Conservation (phyloP, 768 basidiomycete genomes). For the Trichaptum fuscoviolaceum region DNA sequence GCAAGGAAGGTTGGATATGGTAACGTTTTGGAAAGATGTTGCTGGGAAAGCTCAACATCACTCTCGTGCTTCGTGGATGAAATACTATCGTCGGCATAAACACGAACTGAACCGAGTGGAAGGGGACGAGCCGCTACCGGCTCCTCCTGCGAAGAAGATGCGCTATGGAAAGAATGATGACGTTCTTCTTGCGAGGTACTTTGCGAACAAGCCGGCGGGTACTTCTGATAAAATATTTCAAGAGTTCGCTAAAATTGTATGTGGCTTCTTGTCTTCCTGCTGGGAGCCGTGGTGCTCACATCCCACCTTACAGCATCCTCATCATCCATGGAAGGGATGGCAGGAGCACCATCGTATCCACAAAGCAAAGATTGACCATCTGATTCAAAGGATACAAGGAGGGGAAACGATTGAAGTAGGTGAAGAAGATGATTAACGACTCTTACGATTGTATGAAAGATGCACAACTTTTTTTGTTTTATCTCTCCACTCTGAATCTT, state of each 20-base stretch:
- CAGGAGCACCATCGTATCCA: slow-evolving; percentile 89
- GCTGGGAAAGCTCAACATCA: slow-evolving; percentile 82
- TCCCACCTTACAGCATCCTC: slow-evolving; percentile 52
- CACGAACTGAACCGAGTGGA: slow-evolving; percentile 69
- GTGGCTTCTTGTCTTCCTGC: slow-evolving; percentile 19
- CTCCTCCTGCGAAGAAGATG: slow-evolving; percentile 83
- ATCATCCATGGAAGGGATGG: slow-evolving; percentile 95
- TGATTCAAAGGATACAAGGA: slow-evolving; percentile 53
- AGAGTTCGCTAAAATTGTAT: slow-evolving; percentile 64
- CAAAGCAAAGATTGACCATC: slow-evolving; percentile 80
- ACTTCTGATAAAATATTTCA: slow-evolving; percentile 85
- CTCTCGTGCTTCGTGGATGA: slow-evolving; percentile 92
- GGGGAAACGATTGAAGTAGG: slow-evolving; percentile 49
- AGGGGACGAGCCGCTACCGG: slow-evolving; percentile 65
- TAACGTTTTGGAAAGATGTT: slow-evolving; percentile 75
- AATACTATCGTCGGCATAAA: slow-evolving; percentile 84
- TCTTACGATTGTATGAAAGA: not conserved
- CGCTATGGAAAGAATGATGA: slow-evolving; percentile 80
- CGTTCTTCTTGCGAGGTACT: slow-evolving; percentile 70
- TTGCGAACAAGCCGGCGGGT: slow-evolving; percentile 67
- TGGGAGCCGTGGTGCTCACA: not conserved
- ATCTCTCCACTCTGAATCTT: not conserved
- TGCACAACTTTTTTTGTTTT: not conserved
- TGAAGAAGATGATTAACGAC: slow-evolving; percentile 10
- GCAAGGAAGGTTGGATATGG: slow-evolving; percentile 65